These are phyloP conservation scores for Durio zibethinus DNA, from an alignment of 345 rosid species.

Conservation along the genomic window DNA sequence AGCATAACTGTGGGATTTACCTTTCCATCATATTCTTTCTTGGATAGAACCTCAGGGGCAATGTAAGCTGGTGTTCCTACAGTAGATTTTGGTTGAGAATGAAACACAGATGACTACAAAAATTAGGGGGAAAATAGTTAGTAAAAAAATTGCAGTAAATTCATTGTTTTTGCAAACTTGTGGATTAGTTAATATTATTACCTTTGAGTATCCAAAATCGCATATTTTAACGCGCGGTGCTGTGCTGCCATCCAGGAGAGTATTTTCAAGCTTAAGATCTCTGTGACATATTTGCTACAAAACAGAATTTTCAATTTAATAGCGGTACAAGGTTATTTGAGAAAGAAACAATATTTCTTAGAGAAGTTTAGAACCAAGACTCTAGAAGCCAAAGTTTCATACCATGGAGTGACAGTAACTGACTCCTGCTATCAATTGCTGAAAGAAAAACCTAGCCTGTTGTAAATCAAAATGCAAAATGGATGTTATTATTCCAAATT, in stretches of 20 bases:
- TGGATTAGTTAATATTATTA: neutral
- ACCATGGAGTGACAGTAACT: slow-evolving; percentile 74
- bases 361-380: neutral
- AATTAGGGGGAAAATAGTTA: neutral
- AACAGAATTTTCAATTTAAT: neutral
- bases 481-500: neutral
- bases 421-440: slow-evolving; percentile 73
- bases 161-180: neutral
- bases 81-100: slow-evolving; percentile 74
- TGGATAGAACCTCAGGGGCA: slow-evolving; percentile 64
- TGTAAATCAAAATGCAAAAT: slow-evolving; percentile 1
- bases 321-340: neutral
- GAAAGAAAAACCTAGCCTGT: slow-evolving; percentile 80
- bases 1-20: slow-evolving; percentile 16
- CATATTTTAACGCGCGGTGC: slow-evolving; percentile 69
- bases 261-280: slow-evolving; percentile 76
- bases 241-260: slow-evolving; percentile 58
- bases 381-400: slow-evolving; percentile 12
- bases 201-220: slow-evolving; percentile 71
- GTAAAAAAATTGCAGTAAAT: neutral
- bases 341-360: neutral
- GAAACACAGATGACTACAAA: slow-evolving; percentile 52
- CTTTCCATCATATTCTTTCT: slow-evolving; percentile 61
- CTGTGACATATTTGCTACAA: slow-evolving; percentile 62
- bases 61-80: slow-evolving; percentile 77